These are phyloP conservation scores for Phytophthora macrochlamydospora DNA, from an alignment of 352 stramenopile genomes.

Conservation along the genomic window DNA sequence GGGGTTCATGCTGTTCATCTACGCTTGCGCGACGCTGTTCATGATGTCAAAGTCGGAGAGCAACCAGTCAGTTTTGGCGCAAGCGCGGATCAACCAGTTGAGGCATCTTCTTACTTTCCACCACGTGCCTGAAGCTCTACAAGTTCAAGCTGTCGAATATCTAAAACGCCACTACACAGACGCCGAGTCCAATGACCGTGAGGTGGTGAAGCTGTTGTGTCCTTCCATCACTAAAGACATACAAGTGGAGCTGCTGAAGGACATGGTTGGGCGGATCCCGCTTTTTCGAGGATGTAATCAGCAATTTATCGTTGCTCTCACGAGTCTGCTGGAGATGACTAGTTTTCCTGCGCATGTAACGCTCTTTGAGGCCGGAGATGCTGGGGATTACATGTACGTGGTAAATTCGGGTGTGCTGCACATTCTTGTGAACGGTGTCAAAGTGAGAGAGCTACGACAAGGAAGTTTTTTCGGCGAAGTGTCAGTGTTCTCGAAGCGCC, in stretches of 20 bases:
- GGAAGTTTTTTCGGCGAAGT: conserved; percentile 78
- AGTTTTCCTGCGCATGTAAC: conserved; percentile 59
- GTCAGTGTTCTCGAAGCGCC: conserved; percentile 68
- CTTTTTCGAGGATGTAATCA: conserved; percentile 68
- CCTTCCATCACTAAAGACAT: conserved; percentile 80
- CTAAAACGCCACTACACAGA: conserved; percentile 73
- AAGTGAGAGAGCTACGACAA: conserved; percentile 68
- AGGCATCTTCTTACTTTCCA: conserved; percentile 71
- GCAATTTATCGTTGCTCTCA: conserved; percentile 70
- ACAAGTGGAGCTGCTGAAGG: conserved; percentile 68
- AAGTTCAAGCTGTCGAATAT: conserved; percentile 60
- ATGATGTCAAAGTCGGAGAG: conserved; percentile 77
- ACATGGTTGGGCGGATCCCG: conserved; percentile 59
- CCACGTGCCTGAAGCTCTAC: conserved; percentile 54
- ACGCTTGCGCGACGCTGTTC: conserved; percentile 66
- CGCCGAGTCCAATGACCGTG: conserved; percentile 68
- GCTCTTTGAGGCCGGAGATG: conserved; percentile 58
- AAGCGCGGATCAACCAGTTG: conserved; percentile 70
- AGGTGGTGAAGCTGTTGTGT: conserved; percentile 67
- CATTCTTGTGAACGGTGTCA: conserved; percentile 60
- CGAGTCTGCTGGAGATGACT: conserved; percentile 68
- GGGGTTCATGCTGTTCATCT: conserved; percentile 67
- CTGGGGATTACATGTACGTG: conserved; percentile 77
- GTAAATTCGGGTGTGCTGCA: conserved; percentile 67
- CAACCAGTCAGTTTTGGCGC: conserved; percentile 38